Conservation (phyloP, 2,329 filamentous ascomycete species). For the Pseudogymnoascus sp. region DNA sequence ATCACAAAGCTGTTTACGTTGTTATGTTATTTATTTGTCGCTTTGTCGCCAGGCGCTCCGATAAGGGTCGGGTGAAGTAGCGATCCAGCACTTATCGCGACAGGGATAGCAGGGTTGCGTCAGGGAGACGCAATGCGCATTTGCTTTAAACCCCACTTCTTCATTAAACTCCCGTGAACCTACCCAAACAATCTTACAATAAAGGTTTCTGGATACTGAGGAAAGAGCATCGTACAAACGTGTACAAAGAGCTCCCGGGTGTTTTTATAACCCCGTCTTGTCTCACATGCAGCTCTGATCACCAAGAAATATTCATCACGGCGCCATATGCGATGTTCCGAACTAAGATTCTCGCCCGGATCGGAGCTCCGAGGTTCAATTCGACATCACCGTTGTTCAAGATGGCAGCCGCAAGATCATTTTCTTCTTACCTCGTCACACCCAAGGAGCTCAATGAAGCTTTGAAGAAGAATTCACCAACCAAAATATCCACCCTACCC, state of each 20-base stretch:
- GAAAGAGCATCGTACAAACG: background rate
- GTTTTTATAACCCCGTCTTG: conserved; percentile 2
- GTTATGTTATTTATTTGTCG: background rate
- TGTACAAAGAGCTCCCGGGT: background rate
- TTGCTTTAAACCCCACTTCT: conserved; percentile 7
- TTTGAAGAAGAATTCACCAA: conserved; percentile 71
- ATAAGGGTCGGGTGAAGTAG: background rate
- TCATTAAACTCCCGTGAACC: conserved; percentile 8
- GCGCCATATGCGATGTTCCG: background rate
- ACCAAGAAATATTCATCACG: background rate
- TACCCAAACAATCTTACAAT: background rate
- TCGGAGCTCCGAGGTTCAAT: conserved; percentile 8
- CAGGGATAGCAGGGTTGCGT: conserved; percentile 5
- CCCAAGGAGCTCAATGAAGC: conserved; percentile 75
- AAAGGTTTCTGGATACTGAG: background rate
- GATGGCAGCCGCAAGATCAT: conserved; percentile 40
- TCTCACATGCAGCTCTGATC: background rate
- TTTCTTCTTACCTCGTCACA: conserved; percentile 79
- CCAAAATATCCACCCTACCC: conserved; percentile 70
- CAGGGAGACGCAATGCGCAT: conserved; percentile 1
- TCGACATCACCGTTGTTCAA: conserved; percentile 16
- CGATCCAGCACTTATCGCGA: conserved; percentile 3
- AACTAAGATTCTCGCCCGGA: conserved; percentile 9
- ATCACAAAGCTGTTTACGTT: background rate
- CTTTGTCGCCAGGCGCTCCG: background rate